A percentile compares a stretch with the other conserved stretches of the same genome.
phyloP scores from a whole-genome alignment of 345 rosid genomes.

The Eucalyptus microcorys region DNA sequence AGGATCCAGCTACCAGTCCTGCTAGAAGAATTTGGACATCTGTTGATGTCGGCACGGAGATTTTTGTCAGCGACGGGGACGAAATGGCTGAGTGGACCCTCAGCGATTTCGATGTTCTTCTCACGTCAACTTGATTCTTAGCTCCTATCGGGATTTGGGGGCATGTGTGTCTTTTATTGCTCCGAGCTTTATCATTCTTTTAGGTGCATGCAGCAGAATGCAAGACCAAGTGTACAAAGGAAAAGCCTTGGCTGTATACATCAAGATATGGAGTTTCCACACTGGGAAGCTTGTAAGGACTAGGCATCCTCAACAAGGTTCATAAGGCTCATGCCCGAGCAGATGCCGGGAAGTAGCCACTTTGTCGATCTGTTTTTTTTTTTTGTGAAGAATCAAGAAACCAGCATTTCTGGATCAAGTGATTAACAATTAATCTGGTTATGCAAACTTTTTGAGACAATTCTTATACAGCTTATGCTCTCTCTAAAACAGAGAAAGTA shows the following conservation, averaged over 20 bases:
- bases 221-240: not conserved
- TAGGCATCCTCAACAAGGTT: not conserved
- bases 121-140: not conserved
- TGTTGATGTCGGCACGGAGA: conserved; percentile 53
- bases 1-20: conserved; percentile 53
- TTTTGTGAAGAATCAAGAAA: not conserved
- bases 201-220: not conserved
- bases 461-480: not conserved
- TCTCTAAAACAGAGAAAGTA: not conserved
- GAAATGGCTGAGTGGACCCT: conserved; percentile 55
- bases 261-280: not conserved
- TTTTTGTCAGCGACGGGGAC: conserved; percentile 22
- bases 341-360: not conserved
- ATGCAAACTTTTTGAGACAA: not conserved
- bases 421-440: not conserved
- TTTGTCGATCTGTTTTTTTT: not conserved
- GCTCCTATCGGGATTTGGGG: not conserved
- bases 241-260: not conserved
- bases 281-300: not conserved
- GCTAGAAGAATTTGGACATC: conserved; percentile 70
- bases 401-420: not conserved
- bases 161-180: not conserved
- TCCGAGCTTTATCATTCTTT: not conserved
- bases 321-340: not conserved
- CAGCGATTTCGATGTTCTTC: conserved; percentile 42